Percentiles rank a stretch among this genome's conserved stretches.
These are phyloP conservation scores for Coprinopsis marcescibilis DNA, from an alignment of 768 basidiomycete species.

Conservation along the genomic window DNA sequence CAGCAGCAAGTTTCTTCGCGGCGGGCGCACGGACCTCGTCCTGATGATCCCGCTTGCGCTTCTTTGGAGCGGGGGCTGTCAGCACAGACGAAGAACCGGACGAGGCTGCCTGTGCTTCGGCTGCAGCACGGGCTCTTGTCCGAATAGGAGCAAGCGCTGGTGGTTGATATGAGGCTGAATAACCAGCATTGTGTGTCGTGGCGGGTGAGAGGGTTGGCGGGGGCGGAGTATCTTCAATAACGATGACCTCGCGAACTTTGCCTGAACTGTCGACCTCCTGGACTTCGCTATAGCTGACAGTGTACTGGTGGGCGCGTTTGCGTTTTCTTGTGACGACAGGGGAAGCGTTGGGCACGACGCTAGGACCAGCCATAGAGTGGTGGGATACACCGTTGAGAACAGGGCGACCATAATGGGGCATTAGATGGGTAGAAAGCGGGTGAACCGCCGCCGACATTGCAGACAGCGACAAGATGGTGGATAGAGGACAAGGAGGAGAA, in stretches of 20 bases:
- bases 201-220: conserved; percentile 77
- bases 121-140: conserved; percentile 80
- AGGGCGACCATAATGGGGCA: conserved; percentile 63
- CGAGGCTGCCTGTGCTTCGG: conserved; percentile 76
- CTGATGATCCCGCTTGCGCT: conserved; percentile 72
- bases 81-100: conserved; percentile 59
- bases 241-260: conserved; percentile 77
- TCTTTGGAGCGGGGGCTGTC: conserved; percentile 72
- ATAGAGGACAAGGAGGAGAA: conserved; percentile 32
- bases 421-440: conserved; percentile 52
- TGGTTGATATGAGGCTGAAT: conserved; percentile 77
- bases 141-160: conserved; percentile 70
- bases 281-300: conserved; percentile 83
- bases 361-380: conserved; percentile 46
- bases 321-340: conserved; percentile 73
- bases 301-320: conserved; percentile 75
- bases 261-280: conserved; percentile 81
- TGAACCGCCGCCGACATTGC: conserved; percentile 75
- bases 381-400: conserved; percentile 40
- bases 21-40: conserved; percentile 68
- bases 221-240: conserved; percentile 88
- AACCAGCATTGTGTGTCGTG: conserved; percentile 62
- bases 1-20: conserved; percentile 54
- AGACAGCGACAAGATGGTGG: conserved; percentile 44
- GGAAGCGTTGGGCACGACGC: conserved; percentile 60